Evolutionary conservation across 2,329 filamentous ascomycete species (phyloP), one percentile per base, ranked within the genome.

Genomic region (Xylaria sp.): DNA sequence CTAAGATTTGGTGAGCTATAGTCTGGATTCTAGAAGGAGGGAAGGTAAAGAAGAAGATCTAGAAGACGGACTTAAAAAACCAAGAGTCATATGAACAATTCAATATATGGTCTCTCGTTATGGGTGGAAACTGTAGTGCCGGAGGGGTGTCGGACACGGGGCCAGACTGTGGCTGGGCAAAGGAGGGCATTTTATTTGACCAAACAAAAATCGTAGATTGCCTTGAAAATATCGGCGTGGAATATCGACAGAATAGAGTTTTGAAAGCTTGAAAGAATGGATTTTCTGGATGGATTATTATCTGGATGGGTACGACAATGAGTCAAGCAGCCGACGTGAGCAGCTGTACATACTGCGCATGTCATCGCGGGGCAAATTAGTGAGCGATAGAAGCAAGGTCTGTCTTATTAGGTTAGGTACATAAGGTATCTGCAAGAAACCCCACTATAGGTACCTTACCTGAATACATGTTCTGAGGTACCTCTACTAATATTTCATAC

Each of bases 21-120:
- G 7, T 5, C 5, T 10, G 15, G 29, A 20, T 50, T 39, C 5
- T 5, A 44, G 13, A 3, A 20, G 25, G 22, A n/a, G 9, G 29
- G 13, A 44, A 17, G n/a, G 33, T 29, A 3, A 36, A 11, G 11
- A 1, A 36, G 7, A 9, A 4, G 42, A 27, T 11, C 15, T 3
- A 9, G 10, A 49, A 11, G 38, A 75, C 82, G 58, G 81, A 93
- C 85, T 87, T 90, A 54, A 92, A 89, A 75, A 97, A 93, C 96
- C 96, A 99, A 67, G 86, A 88, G 77, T 97, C 92, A 79, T 96
- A 97, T 47, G 96, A 96, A 81, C 95, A 99, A 80, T 97, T 92
- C 61, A 97, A 83, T 68, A 99, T 96, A 76, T 99, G 95, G 53
- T 91, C 88, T 76, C 90, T 92, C 36, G 90, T 93, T 64, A 97